Evolutionary conservation across 768 basidiomycete species (phyloP), one percentile per base, ranked within the genome.

Genomic region (Mycena filopes): DNA sequence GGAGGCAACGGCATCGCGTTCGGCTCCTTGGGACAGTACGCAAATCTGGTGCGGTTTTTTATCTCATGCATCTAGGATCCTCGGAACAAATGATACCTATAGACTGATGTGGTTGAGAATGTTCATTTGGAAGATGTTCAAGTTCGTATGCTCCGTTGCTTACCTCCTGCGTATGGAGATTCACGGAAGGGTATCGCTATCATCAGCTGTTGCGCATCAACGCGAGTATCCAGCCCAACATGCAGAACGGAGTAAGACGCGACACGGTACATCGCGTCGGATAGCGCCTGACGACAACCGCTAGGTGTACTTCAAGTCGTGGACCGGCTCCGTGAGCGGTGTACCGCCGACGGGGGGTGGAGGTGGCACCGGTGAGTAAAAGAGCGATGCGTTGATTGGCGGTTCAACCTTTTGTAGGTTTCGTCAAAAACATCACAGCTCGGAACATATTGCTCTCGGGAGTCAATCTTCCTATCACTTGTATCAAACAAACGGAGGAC

Each of bases 1-100:
- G 87, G 87, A n/a, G 87, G 86, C 13, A 87, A 86, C 66, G 86
- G 87, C 2, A 82, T 89, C 29, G 87, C 87, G 6, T 83, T 88
- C 70, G 86, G 86, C 16, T 87, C 86, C 28, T 72, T 89, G 25
- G 87, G 85, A n/a, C 85, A 87, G 73, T 88, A 87, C 64, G 77
- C 77, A 10, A 78, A 85, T 62, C 66, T 86, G 70, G 85, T 87
- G 63, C 66, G 75, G 5, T 54, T 23, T 3, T 33, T 18, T n/a
- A n/a, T n/a, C n/a, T n/a, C n/a, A n/a, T n/a, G n/a, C n/a, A n/a
- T n/a, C n/a, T n/a, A n/a, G n/a, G n/a, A n/a, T n/a, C n/a, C n/a
- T n/a, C 31, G 10, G 11, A 31, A 9, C 21, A 21, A 25, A 26
- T 56, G 42, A n/a, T n/a, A n/a, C n/a, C n/a, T n/a, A n/a, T 20